Evolutionary conservation across 192 early-diverging fungal genomes (phyloP), one percentile per base, ranked within the genome.

Genomic region (Mycoemilia scoparia): DNA sequence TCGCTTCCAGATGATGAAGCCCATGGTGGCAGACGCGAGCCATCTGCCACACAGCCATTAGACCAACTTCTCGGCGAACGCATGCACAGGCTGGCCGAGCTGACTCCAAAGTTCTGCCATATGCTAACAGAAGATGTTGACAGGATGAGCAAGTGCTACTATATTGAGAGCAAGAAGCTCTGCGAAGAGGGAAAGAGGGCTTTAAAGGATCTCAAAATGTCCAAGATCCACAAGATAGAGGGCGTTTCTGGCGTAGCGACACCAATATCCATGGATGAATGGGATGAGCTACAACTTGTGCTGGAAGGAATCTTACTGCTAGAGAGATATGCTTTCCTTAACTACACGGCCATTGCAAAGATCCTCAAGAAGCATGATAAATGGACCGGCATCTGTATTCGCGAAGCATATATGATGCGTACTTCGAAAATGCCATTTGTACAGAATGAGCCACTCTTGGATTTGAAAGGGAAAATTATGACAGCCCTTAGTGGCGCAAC

Each of bases 331-430:
- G 78, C 80, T 28, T 82, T 85, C 35, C 60, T 87, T 22, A 87
- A 84, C 64, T 84, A 81, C 31, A 85, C 82, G 0, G 84, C 77
- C 17, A 71, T 87, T 21, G 69, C 74, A 30, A 87, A 87, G 64
- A 83, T 83, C 20, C 61, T 87, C 29, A 87, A 87, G 46, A 87
- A 87, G 43, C 71, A 76, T 48, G 84, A 85, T 54, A 71, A 78
- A 38, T 78, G 79, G 66, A 77, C 79, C 0, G 84, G 82, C 0
- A 60, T 82, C 27, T 57, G 66, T 17, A 63, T 85, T 24, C 63
- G 70, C 23, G 79, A 82, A 41, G 64, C 78, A 4, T 75, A 84
- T 34, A 69, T 76, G 30, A 66, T 71, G 34, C 71, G 74, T 7
- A 70, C 78, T 21, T 59, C 63, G 26, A 42, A 74, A 28, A 64